These are phyloP conservation scores for Dalbergia cochinchinensis DNA, from an alignment of 306 rosid genomes.

Conservation along the genomic window DNA sequence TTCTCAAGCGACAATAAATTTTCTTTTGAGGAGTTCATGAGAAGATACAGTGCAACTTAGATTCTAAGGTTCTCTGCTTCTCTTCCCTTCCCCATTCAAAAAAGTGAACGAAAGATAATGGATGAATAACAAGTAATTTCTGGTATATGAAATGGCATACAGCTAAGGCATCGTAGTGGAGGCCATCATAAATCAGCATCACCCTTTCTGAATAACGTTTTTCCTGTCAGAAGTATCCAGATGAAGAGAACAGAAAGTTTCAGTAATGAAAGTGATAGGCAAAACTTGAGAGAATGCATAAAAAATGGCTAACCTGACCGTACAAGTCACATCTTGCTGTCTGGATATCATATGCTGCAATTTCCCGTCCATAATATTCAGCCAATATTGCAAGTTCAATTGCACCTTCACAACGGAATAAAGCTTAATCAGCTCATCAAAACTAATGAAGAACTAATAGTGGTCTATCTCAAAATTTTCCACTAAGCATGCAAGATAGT, in stretches of 20 bases:
- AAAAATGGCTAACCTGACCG: constrained; percentile 78
- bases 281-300: constrained; percentile 39
- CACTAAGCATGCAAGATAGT: neutral
- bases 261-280: constrained; percentile 42
- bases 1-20: constrained; percentile 16
- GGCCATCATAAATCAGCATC: constrained; percentile 92
- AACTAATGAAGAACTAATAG: constrained; percentile 20
- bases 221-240: constrained; percentile 64
- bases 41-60: neutral
- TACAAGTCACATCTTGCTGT: constrained; percentile 94
- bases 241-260: constrained; percentile 33
- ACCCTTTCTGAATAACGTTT: constrained; percentile 77
- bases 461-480: constrained; percentile 13
- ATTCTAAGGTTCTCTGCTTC: too few species aligned
- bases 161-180: constrained; percentile 94
- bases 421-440: constrained; percentile 39
- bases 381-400: constrained; percentile 95
- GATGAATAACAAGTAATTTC: constrained; percentile 14
- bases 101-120: constrained; percentile 18
- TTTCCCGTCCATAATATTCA: constrained; percentile 87
- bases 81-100: too few species aligned
- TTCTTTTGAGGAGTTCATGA: neutral
- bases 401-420: constrained; percentile 69
- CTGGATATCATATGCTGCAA: constrained; percentile 94
- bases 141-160: constrained; percentile 58